Evolutionary conservation across 441 rosid species (phyloP).

Genomic region (Pelargonium fulgidum): DNA sequence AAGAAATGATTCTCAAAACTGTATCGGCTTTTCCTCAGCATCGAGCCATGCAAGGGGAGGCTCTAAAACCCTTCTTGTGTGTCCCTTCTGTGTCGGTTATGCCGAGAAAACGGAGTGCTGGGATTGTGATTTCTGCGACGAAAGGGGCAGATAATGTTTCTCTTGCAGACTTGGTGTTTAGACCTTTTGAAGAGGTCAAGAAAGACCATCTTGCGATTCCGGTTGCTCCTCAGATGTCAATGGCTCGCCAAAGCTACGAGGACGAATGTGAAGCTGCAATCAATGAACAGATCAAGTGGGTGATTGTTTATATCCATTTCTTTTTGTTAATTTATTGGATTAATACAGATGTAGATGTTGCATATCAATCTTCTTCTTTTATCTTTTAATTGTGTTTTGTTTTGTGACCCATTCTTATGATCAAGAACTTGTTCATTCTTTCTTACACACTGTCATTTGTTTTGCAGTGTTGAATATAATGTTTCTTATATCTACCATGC

Average conservation of each 20-base stretch:
- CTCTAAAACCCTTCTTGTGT: conserved; percentile 11
- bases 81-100: conserved; percentile 9
- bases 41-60: background rate
- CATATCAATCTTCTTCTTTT: too few species aligned
- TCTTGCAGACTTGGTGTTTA: conserved; percentile 37
- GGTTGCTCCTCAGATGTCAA: conserved; percentile 30
- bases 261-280: conserved; percentile 46
- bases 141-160: background rate
- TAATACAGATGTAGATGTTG: too few species aligned
- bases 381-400: too few species aligned
- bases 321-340: too few species aligned
- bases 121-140: conserved; percentile 26
- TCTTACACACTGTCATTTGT: background rate
- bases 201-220: conserved; percentile 34
- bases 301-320: background rate
- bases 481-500: conserved; percentile 89
- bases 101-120: conserved; percentile 13
- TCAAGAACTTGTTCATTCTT: background rate
- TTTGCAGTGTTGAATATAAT: conserved; percentile 79
- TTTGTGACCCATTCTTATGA: too few species aligned
- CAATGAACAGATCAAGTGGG: conserved; percentile 62
- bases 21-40: too few species aligned
- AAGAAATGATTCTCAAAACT: too few species aligned
- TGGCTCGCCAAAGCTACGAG: conserved; percentile 40
- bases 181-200: conserved; percentile 55